Evolutionary conservation across 352 stramenopile genomes (phyloP), one percentile per base, ranked within the genome.

Genomic region (Globisporangium recalcitrans): DNA sequence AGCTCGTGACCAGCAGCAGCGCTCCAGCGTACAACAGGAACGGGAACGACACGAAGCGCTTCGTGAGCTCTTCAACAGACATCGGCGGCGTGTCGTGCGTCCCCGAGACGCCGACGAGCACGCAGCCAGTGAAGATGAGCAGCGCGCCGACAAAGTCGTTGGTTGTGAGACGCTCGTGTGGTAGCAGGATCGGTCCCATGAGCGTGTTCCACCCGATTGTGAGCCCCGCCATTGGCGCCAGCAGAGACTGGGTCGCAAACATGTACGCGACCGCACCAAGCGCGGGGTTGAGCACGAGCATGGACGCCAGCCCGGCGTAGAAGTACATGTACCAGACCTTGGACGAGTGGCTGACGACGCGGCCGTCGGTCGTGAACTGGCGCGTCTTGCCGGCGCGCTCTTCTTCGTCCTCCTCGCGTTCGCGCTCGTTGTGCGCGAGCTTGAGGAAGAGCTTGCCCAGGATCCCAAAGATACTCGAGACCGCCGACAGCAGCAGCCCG

Each of bases 191-290:
- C 10, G 84, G 84, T 2, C 80, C 83, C 46, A 93, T 76, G 26
- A 91, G 70, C 48, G 82, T 91, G 67, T 93, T 93, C 84, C 84
- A 93, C 27, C 80, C 80, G 60, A 93, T 89, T 9, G 82, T 90
- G 52, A 93, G 75, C 1, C 84, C 84, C 11, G 80, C 82, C 84
- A 93, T 93, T 0, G 84, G 84, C n/a, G 84, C 82, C 16, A 93
- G 68, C 14, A 93, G 69, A 49, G 84, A 93, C 65, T 90, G 84
- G 26, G 84, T 85, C 22, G 84, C 84, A 52, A 91, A 93, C 58
- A 79, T 87, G 64, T 90, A 91, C 27, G 81, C 82, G 10, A 87
- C 60, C 2, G 82, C 74, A 13, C 72, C 80, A 6, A 93, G 67
- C 26, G 78, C 70, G 3, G 84, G 84, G 48, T 93, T 93, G 56